Evolutionary conservation across 2,329 filamentous ascomycete genomes (phyloP), one percentile per base, ranked within the genome.

Genomic region (Colletotrichum simmondsii): DNA sequence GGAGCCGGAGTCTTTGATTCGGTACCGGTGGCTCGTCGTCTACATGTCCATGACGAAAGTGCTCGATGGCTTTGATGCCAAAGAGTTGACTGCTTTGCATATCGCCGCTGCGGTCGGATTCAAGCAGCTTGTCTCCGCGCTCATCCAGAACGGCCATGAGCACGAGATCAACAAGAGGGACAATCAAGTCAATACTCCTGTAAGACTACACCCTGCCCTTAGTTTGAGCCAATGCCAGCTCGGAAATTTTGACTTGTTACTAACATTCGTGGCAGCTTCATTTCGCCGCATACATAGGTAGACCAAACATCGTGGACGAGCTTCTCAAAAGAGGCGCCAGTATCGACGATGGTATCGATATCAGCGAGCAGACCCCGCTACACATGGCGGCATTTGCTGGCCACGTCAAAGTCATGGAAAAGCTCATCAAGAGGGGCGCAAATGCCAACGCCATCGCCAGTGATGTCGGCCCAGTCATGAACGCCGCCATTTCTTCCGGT

Each of bases 401-500:
- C 10, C 78, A 84, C 28, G 80, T 84, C 3, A 79, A 81, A 26
- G 81, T 83, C 3, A 85, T 85, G 83, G 78, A 77, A 19, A 83
- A 82, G 62, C 76, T 85, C 3, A 75, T 85, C 0, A 69, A 81
- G 16, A 77, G 81, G 69, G 80, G 80, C 6, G 84, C 83, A 2
- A 77, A 84, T 37, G 77, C 81, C 0, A 83, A 85, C 56, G 82
- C 83, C 1, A 73, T 69, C 58, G 76, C 75, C 7, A 62, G 72
- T 1, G 76, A 76, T 26, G 77, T 77, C 65, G 71, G 83, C 0
- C 80, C 79, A 0, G 83, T 85, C 0, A 79, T 85, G 19, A 85
- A 84, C 52, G 80, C 83, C 0, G 84, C 84, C 1, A 85, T 85
- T 11, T 78, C 77, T 11, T 85, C 83, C 1, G 83, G 84, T 4